These are phyloP conservation scores for Alternaria sp. DNA, from an alignment of 2,329 filamentous ascomycete species.

Conservation along the genomic window DNA sequence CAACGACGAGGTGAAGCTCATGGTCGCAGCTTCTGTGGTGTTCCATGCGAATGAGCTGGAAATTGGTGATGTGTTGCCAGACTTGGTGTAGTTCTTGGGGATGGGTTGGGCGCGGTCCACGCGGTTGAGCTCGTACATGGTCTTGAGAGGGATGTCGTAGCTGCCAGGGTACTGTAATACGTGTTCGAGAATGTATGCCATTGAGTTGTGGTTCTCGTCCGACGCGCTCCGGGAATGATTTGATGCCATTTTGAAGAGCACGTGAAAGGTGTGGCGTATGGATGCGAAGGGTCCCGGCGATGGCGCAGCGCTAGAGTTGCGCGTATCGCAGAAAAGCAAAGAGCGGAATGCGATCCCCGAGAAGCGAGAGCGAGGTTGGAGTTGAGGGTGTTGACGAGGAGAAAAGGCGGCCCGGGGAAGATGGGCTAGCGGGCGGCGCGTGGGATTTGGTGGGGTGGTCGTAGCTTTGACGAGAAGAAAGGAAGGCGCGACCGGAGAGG, in stretches of 20 bases:
- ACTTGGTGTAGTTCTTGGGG: conserved; percentile 34
- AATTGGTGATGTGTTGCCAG: conserved; percentile 46
- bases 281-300: conserved; percentile 9
- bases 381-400: conserved; percentile 6
- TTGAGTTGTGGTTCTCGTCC: conserved; percentile 42
- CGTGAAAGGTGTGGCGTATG: conserved; percentile 2
- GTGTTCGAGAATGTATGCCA: conserved; percentile 50
- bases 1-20: conserved; percentile 58
- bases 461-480: conserved; percentile 18
- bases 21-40: conserved; percentile 46
- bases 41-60: conserved; percentile 39
- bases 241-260: conserved; percentile 35
- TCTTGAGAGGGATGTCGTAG: conserved; percentile 70
- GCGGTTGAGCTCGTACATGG: conserved; percentile 72
- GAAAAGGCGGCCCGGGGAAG: conserved; percentile 20
- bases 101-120: conserved; percentile 56
- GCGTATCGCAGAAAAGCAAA: conserved; percentile 3
- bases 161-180: conserved; percentile 65
- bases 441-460: conserved; percentile 27
- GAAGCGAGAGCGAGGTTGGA: neutral
- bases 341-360: neutral
- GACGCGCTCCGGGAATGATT: conserved; percentile 48
- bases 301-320: conserved; percentile 11
- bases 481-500: conserved; percentile 15
- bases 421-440: conserved; percentile 12